Evolutionary conservation across 306 rosid genomes (phyloP).

Genomic region (Sphenostylis stenocarpa): DNA sequence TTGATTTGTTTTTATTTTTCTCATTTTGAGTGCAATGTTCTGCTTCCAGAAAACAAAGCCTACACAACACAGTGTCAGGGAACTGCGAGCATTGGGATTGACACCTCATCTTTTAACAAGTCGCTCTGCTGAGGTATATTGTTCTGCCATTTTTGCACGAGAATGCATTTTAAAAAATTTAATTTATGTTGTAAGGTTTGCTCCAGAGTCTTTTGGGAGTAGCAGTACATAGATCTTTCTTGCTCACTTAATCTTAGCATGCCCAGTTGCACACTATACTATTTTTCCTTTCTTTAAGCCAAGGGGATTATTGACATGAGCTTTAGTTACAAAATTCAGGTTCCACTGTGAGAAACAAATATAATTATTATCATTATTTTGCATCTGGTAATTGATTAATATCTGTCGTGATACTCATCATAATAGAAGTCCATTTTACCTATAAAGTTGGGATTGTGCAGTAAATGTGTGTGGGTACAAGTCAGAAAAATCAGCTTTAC

Average conservation of each 20-base stretch:
- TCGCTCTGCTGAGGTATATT: slow-evolving; percentile 90
- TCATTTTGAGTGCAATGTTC: slow-evolving; percentile 34
- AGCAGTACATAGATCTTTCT: not conserved
- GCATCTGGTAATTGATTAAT: not conserved
- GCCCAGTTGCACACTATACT: not conserved
- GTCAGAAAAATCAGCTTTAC: not conserved
- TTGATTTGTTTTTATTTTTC: not conserved
- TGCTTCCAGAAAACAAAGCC: slow-evolving; percentile 91
- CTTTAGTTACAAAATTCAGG: not conserved
- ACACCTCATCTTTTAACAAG: slow-evolving; percentile 95
- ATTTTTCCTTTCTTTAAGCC: not conserved
- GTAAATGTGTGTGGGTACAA: not conserved
- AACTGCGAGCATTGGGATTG: slow-evolving; percentile 90
- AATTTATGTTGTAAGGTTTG: slow-evolving; percentile 5
- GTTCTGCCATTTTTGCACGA: slow-evolving; percentile 14
- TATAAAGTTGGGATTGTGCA: not conserved
- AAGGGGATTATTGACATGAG: not conserved
- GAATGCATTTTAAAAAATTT: slow-evolving; percentile 15
- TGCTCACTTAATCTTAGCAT: slow-evolving; percentile 9
- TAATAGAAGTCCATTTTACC: not conserved
- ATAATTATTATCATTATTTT: not conserved
- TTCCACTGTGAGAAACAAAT: not conserved
- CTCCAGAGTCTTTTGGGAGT: slow-evolving; percentile 12
- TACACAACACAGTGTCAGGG: slow-evolving; percentile 95
- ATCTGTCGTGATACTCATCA: not conserved